Evolutionary conservation across 345 rosid species (phyloP).

Genomic region (Salix exigua): DNA sequence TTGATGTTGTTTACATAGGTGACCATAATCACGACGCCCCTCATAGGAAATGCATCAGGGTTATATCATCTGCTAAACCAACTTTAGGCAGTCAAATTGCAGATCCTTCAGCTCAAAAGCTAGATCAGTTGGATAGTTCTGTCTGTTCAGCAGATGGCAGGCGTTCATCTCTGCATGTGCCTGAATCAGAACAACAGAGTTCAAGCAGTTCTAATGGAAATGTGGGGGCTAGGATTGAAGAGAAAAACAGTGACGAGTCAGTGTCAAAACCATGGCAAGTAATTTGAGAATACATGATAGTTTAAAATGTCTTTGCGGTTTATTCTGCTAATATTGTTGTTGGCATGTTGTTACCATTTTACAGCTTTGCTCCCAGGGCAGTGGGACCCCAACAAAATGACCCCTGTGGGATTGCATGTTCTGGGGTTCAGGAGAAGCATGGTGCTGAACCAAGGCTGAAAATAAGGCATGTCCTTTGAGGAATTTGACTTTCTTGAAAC

Average conservation of each 20-base stretch:
- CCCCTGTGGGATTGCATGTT: neutral
- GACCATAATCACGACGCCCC: slow-evolving; percentile 17
- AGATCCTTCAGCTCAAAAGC: slow-evolving; percentile 1
- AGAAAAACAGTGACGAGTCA: neutral
- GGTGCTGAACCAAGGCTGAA: slow-evolving; percentile 2
- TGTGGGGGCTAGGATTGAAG: slow-evolving; percentile 3
- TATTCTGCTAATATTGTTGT: neutral
- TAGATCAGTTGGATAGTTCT: neutral
- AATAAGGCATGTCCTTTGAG: slow-evolving; percentile 1
- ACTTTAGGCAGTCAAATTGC: neutral
- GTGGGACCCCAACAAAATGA: neutral
- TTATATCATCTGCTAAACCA: neutral
- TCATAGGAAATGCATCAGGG: slow-evolving; percentile 11
- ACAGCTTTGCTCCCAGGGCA: neutral
- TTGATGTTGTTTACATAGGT: slow-evolving; percentile 16
- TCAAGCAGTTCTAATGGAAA: slow-evolving; percentile 15
- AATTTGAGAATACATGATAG: neutral
- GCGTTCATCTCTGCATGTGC: neutral
- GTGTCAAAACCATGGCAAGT: slow-evolving; percentile 12
- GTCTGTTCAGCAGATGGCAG: neutral
- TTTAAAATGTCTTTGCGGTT: neutral
- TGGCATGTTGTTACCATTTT: neutral
- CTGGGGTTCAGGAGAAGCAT: slow-evolving; percentile 10
- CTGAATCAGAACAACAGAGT: slow-evolving; percentile 21
- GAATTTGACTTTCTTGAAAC: neutral